These are phyloP conservation scores for Lachancea meyersii DNA, from an alignment of 805 yeast genomes.

Conservation along the genomic window DNA sequence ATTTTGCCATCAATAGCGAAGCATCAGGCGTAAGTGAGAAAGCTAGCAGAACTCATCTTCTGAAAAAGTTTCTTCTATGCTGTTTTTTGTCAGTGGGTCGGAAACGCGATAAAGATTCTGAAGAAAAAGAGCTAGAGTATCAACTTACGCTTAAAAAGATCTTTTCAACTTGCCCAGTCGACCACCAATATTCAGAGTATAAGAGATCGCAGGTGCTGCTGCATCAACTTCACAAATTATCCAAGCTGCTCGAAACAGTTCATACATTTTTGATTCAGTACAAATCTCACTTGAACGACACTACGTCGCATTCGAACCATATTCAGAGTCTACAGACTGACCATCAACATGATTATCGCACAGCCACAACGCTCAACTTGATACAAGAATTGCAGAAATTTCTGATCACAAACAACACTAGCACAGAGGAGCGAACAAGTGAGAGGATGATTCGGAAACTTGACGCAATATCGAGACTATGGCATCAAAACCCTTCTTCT, in stretches of 20 bases:
- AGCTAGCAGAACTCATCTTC: conserved; percentile 32
- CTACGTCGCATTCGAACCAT: not conserved
- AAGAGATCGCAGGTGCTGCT: conserved; percentile 14
- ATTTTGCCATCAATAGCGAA: conserved; percentile 18
- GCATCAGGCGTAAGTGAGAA: conserved; percentile 26
- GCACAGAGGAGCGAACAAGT: conserved; percentile 1
- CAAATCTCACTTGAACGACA: not conserved
- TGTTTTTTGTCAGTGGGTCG: conserved; percentile 34
- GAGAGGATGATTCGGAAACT: conserved; percentile 1
- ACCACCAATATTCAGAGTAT: conserved; percentile 12
- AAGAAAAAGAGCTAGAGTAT: conserved; percentile 7
- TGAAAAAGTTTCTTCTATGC: conserved; percentile 41
- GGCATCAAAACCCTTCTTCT: not conserved
- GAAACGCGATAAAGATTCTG: conserved; percentile 14
- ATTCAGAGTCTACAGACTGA: not conserved
- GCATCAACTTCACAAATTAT: conserved; percentile 14
- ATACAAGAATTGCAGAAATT: conserved; percentile 7
- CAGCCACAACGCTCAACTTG: conserved; percentile 3
- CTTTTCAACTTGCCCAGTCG: conserved; percentile 14
- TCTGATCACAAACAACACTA: not conserved
- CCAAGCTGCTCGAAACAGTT: not conserved
- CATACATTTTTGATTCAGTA: not conserved
- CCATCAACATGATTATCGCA: not conserved
- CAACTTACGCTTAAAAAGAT: conserved; percentile 8
- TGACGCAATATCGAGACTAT: conserved; percentile 3